Percentiles rank a stretch among this genome's conserved stretches.
Evolutionary conservation across 139 green algal species (phyloP).

Genomic region (Tetraselmis striata): DNA sequence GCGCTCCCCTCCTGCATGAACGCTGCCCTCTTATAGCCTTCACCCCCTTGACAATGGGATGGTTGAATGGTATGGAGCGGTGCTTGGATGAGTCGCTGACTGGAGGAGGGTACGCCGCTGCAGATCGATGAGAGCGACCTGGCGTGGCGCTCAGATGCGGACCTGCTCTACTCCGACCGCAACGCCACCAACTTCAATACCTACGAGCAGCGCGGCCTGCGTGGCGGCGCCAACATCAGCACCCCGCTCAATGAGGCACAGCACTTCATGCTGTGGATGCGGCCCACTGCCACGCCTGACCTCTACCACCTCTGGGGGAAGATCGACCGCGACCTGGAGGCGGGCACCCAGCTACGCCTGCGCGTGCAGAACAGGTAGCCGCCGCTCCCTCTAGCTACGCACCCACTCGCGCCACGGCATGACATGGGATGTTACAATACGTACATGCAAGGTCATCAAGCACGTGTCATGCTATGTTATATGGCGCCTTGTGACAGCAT

Average conservation of each 20-base stretch:
- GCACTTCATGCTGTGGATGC: slow-evolving; percentile 96
- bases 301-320: slow-evolving; percentile 68
- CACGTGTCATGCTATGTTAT: too few relatives aligned
- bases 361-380: background rate
- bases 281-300: slow-evolving; percentile 50
- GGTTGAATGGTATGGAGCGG: too few relatives aligned
- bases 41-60: too few relatives aligned
- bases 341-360: slow-evolving; percentile 16
- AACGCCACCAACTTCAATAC: slow-evolving; percentile 68
- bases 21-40: too few relatives aligned
- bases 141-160: slow-evolving; percentile 55
- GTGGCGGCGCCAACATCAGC: slow-evolving; percentile 52
- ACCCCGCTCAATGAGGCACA: slow-evolving; percentile 59
- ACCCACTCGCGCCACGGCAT: too few relatives aligned
- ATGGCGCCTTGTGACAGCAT: too few relatives aligned
- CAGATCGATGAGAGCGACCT: slow-evolving; percentile 50
- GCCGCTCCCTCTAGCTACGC: too few relatives aligned
- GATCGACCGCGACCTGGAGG: slow-evolving; percentile 46
- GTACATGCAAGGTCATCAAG: too few relatives aligned
- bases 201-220: slow-evolving; percentile 6
- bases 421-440: too few relatives aligned
- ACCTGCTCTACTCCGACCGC: slow-evolving; percentile 57
- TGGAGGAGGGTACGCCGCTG: too few relatives aligned
- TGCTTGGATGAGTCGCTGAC: too few relatives aligned
- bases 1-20: too few relatives aligned